phyloP scores from a whole-genome alignment of 78 protist species.

The Dictyostelium citrinum region DNA sequence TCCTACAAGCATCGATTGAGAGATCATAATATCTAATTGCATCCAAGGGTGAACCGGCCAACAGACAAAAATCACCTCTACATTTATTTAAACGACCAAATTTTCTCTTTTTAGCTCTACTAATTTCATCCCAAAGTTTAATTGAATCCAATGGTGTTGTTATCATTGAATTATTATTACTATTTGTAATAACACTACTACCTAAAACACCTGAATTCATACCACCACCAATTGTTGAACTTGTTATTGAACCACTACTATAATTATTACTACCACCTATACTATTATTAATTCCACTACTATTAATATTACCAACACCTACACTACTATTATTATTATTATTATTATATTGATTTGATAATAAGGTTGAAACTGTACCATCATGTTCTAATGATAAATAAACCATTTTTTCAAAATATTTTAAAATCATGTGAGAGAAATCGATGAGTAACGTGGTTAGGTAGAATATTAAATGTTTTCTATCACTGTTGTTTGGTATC shows the following conservation, averaged over 20 bases:
- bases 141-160: slow-evolving; percentile 55
- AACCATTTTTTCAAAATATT: slow-evolving; percentile 54
- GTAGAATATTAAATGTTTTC: slow-evolving; percentile 61
- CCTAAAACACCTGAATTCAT: background rate
- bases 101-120: slow-evolving; percentile 56
- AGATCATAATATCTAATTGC: slow-evolving; percentile 65
- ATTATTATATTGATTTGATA: background rate
- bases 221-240: background rate
- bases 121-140: slow-evolving; percentile 48
- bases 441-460: slow-evolving; percentile 37
- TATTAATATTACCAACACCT: background rate
- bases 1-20: slow-evolving; percentile 33
- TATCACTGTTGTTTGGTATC: slow-evolving; percentile 66
- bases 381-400: background rate
- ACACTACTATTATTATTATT: background rate
- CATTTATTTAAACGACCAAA: slow-evolving; percentile 50
- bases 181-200: background rate
- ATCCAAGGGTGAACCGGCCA: slow-evolving; percentile 77
- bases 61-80: slow-evolving; percentile 76
- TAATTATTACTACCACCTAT: background rate
- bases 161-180: background rate
- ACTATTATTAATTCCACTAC: background rate
- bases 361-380: background rate
- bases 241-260: background rate
- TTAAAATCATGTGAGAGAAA: slow-evolving; percentile 11